These are phyloP conservation scores for Pseudogymnoascus sp. DNA, from an alignment of 2,329 filamentous ascomycete species.

Conservation along the genomic window DNA sequence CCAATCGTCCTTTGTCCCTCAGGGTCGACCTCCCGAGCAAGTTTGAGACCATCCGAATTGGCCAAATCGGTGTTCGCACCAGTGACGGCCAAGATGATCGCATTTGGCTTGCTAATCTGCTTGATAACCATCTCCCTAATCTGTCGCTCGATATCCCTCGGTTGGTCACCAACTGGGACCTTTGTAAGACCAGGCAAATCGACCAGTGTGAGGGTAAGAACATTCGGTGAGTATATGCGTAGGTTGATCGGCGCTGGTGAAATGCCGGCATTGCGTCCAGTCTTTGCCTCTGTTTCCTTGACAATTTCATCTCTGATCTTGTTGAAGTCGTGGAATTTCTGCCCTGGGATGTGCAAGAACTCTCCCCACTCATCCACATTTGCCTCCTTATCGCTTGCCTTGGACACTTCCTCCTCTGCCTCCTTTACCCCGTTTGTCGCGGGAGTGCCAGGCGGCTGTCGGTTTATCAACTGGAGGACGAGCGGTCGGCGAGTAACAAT, in stretches of 20 bases:
- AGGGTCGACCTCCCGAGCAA: conserved; percentile 92
- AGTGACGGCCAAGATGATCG: conserved; percentile 94
- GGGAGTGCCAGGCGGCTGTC: conserved; percentile 48
- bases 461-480: conserved; percentile 96
- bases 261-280: conserved; percentile 92
- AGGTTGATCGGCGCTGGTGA: conserved; percentile 96
- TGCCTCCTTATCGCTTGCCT: conserved; percentile 72
- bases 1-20: conserved; percentile 97
- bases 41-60: conserved; percentile 94
- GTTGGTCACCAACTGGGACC: conserved; percentile 93
- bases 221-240: conserved; percentile 96
- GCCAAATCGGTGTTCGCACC: conserved; percentile 96
- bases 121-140: conserved; percentile 98
- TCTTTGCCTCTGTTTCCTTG: conserved; percentile 92
- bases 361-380: conserved; percentile 98
- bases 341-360: conserved; percentile 93
- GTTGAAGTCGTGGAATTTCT: conserved; percentile 97
- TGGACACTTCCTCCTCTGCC: conserved; percentile 50
- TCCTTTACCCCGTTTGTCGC: conserved; percentile 67
- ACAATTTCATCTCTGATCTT: conserved; percentile 98
- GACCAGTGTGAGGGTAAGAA: conserved; percentile 91
- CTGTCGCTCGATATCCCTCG: conserved; percentile 91
- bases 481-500: conserved; percentile 95
- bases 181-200: conserved; percentile 95
- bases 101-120: conserved; percentile 97